These are phyloP conservation scores for Schwanniomyces occidentalis DNA, from an alignment of 805 yeast species.

Conservation along the genomic window DNA sequence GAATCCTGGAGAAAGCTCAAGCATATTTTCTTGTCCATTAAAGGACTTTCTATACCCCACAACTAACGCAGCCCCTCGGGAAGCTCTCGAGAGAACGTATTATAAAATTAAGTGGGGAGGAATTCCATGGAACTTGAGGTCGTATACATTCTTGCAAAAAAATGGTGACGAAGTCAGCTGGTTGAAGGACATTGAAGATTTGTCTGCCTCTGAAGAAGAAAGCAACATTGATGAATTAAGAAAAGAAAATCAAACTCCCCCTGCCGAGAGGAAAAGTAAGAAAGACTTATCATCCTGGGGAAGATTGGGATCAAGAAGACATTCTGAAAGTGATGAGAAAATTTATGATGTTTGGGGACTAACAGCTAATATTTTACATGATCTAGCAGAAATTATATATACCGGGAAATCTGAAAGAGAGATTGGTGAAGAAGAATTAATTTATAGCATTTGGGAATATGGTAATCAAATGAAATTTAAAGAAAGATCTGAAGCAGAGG, in stretches of 20 bases:
- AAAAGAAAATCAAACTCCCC: slow-evolving; percentile 5
- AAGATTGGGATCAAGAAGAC: slow-evolving; percentile 37
- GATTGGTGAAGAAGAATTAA: slow-evolving; percentile 67
- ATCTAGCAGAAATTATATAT: slow-evolving; percentile 58
- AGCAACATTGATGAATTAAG: slow-evolving; percentile 11
- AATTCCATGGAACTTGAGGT: slow-evolving; percentile 62
- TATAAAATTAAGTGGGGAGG: slow-evolving; percentile 66
- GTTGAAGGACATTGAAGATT: slow-evolving; percentile 57
- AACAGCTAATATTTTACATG: slow-evolving; percentile 77
- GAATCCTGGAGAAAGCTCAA: slow-evolving; percentile 77
- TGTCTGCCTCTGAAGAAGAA: slow-evolving; percentile 56
- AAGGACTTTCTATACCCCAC: slow-evolving; percentile 51
- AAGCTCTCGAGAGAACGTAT: slow-evolving; percentile 31
- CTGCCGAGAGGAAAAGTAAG: slow-evolving; percentile 1
- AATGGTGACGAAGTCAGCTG: slow-evolving; percentile 60
- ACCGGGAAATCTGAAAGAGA: slow-evolving; percentile 14
- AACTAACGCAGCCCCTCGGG: slow-evolving; percentile 18
- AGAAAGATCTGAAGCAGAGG: slow-evolving; percentile 55
- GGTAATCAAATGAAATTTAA: slow-evolving; percentile 55
- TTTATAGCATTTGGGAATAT: slow-evolving; percentile 51
- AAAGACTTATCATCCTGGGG: slow-evolving; percentile 36
- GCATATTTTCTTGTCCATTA: slow-evolving; percentile 70
- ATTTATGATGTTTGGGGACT: slow-evolving; percentile 81
- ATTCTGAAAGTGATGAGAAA: slow-evolving; percentile 40
- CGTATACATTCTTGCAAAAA: slow-evolving; percentile 58